Base-by-base conservation (phyloP, 768 basidiomycete genomes). In the Mycena epipterygia region DNA sequence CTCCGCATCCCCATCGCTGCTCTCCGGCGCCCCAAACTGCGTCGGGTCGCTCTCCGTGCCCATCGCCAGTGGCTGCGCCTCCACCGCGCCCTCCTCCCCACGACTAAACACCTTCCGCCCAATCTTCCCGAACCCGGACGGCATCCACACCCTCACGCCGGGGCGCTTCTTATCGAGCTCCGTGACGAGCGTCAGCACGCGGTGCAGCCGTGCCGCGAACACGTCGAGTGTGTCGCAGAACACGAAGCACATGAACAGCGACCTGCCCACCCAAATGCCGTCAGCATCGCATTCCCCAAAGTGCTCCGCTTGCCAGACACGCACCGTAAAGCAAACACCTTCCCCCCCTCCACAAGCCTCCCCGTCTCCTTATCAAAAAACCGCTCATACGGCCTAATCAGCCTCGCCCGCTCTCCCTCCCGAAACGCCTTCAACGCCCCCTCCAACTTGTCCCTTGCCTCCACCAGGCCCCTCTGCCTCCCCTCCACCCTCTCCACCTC, bases 221-320 rank as follows among this genome's bases (percentile, higher is more conserved):
- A 81, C 80, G 27, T 85, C 81, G 13, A 87, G 71, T 32, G 83
- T 79, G 64, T 84, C 84, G 42, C 81, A 81, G 74, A 85, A 86
- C 1, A 86, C 84, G 62, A 86, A 86, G 52, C 84, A 85, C 17
- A 84, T 77, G 63, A 83, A 87, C 3, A 87, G 77, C 4, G 86
- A 84, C 35, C 85, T 85, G 23, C 25, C n/a, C n/a, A 5, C 46
- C 3, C 12, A 27, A 5, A 14, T 14, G 35, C 35, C n/a, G 23
- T 46, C 44, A 46, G 44, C 44, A 12, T n/a, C n/a, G n/a, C n/a
- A n/a, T n/a, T n/a, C n/a, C n/a, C n/a, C n/a, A n/a, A n/a, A n/a
- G n/a, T n/a, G n/a, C n/a, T n/a, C n/a, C n/a, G n/a, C n/a, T n/a
- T n/a, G n/a, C n/a, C n/a, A 2, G 0, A 14, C n/a, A 70, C 76